Evolutionary conservation across 768 basidiomycete species (phyloP), one percentile per base, ranked within the genome.

Genomic region (Pleurotus sapidus): DNA sequence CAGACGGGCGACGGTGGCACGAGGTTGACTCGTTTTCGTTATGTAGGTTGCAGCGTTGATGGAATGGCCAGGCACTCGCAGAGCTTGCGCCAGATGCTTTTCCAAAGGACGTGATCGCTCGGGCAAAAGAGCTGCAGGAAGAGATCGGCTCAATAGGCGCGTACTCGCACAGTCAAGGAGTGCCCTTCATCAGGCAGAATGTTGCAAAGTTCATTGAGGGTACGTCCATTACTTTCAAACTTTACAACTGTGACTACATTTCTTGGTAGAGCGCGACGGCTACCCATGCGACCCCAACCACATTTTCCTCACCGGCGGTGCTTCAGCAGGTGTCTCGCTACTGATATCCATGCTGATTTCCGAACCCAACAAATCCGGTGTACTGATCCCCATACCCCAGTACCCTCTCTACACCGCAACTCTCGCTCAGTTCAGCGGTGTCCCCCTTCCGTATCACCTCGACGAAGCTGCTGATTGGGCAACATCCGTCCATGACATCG

Each of bases 361-460:
- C 8, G 71, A 79, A 17, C 84, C 84, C 18, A 24, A 54, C 51
- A 78, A 76, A 23, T 83, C 84, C 48, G 94, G 93, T 6, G 82
- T 96, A 64, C 83, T 96, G 54, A 97, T 98, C 67, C 96, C 96
- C 38, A 98, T 99, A 60, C 96, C 96, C 2, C 96, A 99, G 74
- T 98, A 99, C 70, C 96, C 96, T 1, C 81, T 99, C 11, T 99
- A 99, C 73, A 98, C 95, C 38, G 96, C 96, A 30, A 86, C 95
- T 1, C 86, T 99, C 50, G 91, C 96, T 1, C 89, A 94, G 65
- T 84, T 83, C 69, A 79, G 80, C 45, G 95, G 95, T n/a, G 75
- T 81, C 5, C 77, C 91, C 0, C 75, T 98, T 43, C 92, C 94
- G 0, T 99, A 99, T 73, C 84, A 91, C 72, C 88, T 98, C 17